Conservation (phyloP, 768 basidiomycete genomes). For the Rhizopogon vesiculosus region DNA sequence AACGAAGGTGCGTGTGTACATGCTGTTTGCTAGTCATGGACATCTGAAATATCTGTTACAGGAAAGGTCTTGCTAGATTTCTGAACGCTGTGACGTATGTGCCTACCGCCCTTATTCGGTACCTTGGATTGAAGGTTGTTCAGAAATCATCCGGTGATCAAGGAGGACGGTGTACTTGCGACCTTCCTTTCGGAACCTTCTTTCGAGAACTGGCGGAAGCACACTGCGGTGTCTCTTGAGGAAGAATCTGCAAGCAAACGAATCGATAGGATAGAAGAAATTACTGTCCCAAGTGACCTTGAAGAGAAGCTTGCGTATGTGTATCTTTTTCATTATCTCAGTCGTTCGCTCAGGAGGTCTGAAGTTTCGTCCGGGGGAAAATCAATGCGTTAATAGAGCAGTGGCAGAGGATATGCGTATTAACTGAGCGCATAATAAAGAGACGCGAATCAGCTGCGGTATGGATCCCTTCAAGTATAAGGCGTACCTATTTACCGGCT, state of each 20-base stretch:
- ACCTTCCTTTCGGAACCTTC: constrained; percentile 81
- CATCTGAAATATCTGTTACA: constrained; percentile 23
- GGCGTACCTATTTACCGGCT: constrained; percentile 63
- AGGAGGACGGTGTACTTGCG: constrained; percentile 78
- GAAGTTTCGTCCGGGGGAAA: constrained; percentile 70
- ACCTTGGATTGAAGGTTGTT: not conserved
- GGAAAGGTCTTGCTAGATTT: constrained; percentile 77
- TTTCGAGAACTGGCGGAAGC: constrained; percentile 86
- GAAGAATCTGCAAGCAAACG: constrained; percentile 84
- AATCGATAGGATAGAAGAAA: constrained; percentile 80
- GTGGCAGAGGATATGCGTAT: constrained; percentile 86
- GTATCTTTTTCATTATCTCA: not conserved
- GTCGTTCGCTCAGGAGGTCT: constrained; percentile 1
- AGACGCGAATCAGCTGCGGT: constrained; percentile 91
- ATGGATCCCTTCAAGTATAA: constrained; percentile 60
- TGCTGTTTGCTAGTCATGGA: not conserved
- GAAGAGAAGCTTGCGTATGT: constrained; percentile 82
- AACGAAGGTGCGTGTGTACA: constrained; percentile 56
- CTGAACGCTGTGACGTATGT: constrained; percentile 74
- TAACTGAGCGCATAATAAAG: constrained; percentile 84
- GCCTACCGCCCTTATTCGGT: not conserved
- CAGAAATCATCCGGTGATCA: constrained; percentile 89
- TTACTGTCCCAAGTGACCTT: constrained; percentile 88
- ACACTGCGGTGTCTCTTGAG: constrained; percentile 68
- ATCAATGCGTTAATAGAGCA: constrained; percentile 78